Base-by-base conservation (phyloP, 2,329 filamentous ascomycete genomes). In the Macroventuria anomochaeta region DNA sequence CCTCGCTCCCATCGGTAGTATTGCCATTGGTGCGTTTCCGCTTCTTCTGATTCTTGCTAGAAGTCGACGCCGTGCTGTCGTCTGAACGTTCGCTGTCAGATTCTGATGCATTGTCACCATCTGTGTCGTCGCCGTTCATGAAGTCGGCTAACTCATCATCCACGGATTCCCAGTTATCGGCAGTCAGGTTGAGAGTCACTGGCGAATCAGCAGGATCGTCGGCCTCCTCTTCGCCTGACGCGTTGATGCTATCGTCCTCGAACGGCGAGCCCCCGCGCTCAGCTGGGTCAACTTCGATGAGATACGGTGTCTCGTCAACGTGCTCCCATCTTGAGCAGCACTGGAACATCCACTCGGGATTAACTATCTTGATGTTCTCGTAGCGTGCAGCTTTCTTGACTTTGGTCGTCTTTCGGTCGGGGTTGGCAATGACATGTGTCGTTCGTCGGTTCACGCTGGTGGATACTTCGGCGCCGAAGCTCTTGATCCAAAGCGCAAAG, bases 361-460 rank as follows among this genome's bases (percentile, higher is more conserved):
- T 92, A 40, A 99, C 95, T 53, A 99, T 96, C 72, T 92, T 93
- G 74, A 97, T 90, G 44, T 86, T 85, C 0, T 88, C 81, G 49
- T 91, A 89, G 59, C 87, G 86, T 12, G 90, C 88, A 0, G 95
- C 95, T 73, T 93, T 88, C 40, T 90, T 88, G 36, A 97, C 91
- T 76, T 99, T 99, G 46, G 91, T 88, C 0, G 95, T 97, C 18
- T 93, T 87, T 20, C 88, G 82, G 13, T 84, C 81, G 15, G 85
- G 85, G 44, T 85, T 88, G 7, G 89, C 87, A 2, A 93, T 88
- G 5, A 93, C 82, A 72, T 93, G 90, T 0, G 89, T 92, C 1
- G 78, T 81, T 34, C 70, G 70, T 53, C 74, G 76, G 34, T 68
- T 77, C 53, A 90, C 83, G 48, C 83, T 83, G 26, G 80, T 79